Evolutionary conservation across 2,329 filamentous ascomycete species (phyloP).

Genomic region (Tolypocladium guangdongense): DNA sequence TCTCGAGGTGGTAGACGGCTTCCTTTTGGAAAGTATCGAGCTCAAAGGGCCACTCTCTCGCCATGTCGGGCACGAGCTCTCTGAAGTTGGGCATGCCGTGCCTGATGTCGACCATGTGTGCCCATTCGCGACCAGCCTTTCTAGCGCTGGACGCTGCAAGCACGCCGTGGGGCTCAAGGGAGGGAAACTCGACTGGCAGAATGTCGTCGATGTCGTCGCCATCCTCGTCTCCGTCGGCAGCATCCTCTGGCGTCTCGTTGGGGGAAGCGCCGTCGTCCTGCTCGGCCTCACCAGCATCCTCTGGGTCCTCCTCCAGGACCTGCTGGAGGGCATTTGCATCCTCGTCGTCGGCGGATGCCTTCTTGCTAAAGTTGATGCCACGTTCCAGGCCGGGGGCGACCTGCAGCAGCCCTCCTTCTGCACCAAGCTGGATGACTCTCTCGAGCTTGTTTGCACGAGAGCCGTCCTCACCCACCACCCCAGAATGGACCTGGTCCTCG

Average conservation of each 20-base stretch:
- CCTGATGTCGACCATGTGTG: constrained; percentile 95
- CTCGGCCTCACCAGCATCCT: constrained; percentile 20
- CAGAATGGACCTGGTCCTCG: constrained; percentile 61
- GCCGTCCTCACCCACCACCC: constrained; percentile 30
- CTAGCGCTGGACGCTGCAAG: constrained; percentile 61
- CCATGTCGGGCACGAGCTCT: constrained; percentile 93
- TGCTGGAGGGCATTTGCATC: constrained; percentile 62
- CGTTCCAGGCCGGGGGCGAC: constrained; percentile 71
- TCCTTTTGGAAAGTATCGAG: constrained; percentile 98
- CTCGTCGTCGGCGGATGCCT: constrained; percentile 43
- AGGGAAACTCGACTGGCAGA: constrained; percentile 84
- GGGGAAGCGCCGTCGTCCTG: constrained; percentile 16
- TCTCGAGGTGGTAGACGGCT: constrained; percentile 93
- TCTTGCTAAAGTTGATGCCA: constrained; percentile 61
- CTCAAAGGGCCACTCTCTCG: constrained; percentile 91
- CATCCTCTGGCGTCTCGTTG: constrained; percentile 13
- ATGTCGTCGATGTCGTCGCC: constrained; percentile 70
- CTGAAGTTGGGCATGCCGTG: constrained; percentile 88
- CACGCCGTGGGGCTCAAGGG: constrained; percentile 72
- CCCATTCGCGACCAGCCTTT: constrained; percentile 80
- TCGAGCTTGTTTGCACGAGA: constrained; percentile 53
- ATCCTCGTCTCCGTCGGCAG: constrained; percentile 29
- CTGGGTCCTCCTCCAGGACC: constrained; percentile 41
- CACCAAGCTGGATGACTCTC: constrained; percentile 72
- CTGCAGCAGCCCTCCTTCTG: constrained; percentile 68